Evolutionary conservation across 1,284 basidiomycete species (phyloP), one percentile per base, ranked within the genome.

Genomic region (Apiotrichum veenhuisii): DNA sequence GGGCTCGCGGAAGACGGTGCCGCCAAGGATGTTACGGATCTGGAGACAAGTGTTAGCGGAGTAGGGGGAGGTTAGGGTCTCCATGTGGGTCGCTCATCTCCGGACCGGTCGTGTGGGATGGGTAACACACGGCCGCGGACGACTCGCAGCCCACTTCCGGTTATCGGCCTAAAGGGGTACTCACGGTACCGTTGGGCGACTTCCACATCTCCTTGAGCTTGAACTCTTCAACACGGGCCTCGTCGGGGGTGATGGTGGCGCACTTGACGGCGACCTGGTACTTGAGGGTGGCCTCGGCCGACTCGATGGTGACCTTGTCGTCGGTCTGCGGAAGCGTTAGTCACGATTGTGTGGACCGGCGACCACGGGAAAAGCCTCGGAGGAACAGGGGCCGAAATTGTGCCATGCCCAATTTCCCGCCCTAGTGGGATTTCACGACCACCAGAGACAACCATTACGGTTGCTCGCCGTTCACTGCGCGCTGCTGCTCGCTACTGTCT

Each of bases 131-230:
- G 45, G 27, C 27, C 45, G 12, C 40, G 22, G 40, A 41, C 40
- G 40, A n/a, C 40, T n/a, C n/a, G n/a, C n/a, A n/a, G n/a, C n/a
- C n/a, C n/a, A n/a, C n/a, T n/a, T n/a, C n/a, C n/a, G n/a, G 5
- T 7, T 11, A n/a, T 20, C 40, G 40, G 40, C 22, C 20, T n/a
- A 20, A 22, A 25, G 22, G 54, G 46, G 63, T 52, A 70, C 87
- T 65, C 61, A 90, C 88, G 9, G 93, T 95, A 63, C 92, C 93
- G 78, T 97, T 97, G 14, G 93, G 92, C 69, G 87, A 90, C 80
- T 83, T 86, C 90, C 90, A 93, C 95, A 98, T 98, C 79, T 95
- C 85, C 83, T 97, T 98, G 71, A 98, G 83, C 60, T 91, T 89
- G 83, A 97, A 97, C 78, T 96, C 93, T 61, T 73, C 67, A 23